These are phyloP conservation scores for Lactarius psammicola DNA, from an alignment of 768 basidiomycete species.

Conservation along the genomic window DNA sequence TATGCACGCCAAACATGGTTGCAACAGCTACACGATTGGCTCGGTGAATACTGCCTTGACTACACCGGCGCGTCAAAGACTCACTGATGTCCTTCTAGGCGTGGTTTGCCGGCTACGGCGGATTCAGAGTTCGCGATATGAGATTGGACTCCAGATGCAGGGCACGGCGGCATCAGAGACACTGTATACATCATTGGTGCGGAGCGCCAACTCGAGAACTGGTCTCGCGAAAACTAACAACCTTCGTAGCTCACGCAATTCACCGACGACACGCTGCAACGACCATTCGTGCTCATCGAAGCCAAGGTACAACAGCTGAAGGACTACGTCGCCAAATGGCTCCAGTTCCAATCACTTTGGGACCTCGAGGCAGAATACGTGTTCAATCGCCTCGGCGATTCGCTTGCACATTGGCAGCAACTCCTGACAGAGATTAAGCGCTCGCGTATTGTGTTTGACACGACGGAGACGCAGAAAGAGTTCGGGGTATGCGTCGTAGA, in stretches of 20 bases:
- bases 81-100: constrained; percentile 42
- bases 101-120: constrained; percentile 83
- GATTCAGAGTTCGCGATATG: constrained; percentile 94
- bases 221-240: constrained; percentile 22
- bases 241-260: constrained; percentile 65
- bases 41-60: constrained; percentile 48
- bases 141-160: constrained; percentile 93
- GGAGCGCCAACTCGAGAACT: constrained; percentile 32
- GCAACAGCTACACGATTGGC: constrained; percentile 83
- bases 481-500: constrained; percentile 95
- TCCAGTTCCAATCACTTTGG: constrained; percentile 99
- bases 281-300: constrained; percentile 85
- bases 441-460: constrained; percentile 94
- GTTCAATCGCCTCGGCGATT: constrained; percentile 93
- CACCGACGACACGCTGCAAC: constrained; percentile 67
- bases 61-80: not conserved
- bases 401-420: constrained; percentile 91
- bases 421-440: constrained; percentile 97
- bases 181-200: constrained; percentile 79
- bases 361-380: constrained; percentile 97
- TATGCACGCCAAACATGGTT: constrained; percentile 90
- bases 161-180: constrained; percentile 60
- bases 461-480: constrained; percentile 85
- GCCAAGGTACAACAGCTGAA: constrained; percentile 81
- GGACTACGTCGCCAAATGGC: constrained; percentile 95